A percentile compares a stretch with the other conserved stretches of the same genome.
Conservation (phyloP, 2,329 filamentous ascomycete genomes). For the Diplodia corticola region DNA sequence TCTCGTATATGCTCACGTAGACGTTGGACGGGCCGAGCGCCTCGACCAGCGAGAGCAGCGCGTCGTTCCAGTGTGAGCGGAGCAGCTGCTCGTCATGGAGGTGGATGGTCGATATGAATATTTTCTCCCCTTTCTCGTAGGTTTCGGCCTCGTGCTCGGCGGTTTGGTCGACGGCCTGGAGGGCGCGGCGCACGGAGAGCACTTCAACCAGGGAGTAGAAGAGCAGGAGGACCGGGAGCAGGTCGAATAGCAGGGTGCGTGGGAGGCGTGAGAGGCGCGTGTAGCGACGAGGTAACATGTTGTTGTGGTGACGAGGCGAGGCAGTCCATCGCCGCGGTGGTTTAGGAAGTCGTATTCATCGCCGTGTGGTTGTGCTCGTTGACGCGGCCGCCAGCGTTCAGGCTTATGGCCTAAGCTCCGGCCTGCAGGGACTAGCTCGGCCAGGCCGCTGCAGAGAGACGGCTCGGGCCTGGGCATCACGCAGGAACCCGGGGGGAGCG, state of each 20-base stretch:
- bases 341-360: not conserved
- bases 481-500: not conserved
- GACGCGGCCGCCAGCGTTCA: constrained; percentile 15
- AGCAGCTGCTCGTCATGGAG: constrained; percentile 67
- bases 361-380: constrained; percentile 7
- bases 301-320: not conserved
- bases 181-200: constrained; percentile 3
- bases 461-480: not conserved
- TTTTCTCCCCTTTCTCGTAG: constrained; percentile 28
- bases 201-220: constrained; percentile 17
- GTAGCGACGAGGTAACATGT: constrained; percentile 19
- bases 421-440: not conserved
- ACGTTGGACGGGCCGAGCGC: constrained; percentile 64
- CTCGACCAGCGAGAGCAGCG: constrained; percentile 58
- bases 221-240: constrained; percentile 17
- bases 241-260: constrained; percentile 18
- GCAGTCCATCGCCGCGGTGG: constrained; percentile 8
- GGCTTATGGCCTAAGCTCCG: constrained; percentile 1
- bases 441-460: not conserved
- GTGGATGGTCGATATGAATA: constrained; percentile 70
- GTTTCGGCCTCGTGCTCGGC: constrained; percentile 2
- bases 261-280: constrained; percentile 20
- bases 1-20: constrained; percentile 68
- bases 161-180: constrained; percentile 6
- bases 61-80: constrained; percentile 62